Evolutionary conservation across 1,139 yeast genomes (phyloP), one percentile per base, ranked within the genome.

Genomic region (Hemisphaericaspora xylofermentans): DNA sequence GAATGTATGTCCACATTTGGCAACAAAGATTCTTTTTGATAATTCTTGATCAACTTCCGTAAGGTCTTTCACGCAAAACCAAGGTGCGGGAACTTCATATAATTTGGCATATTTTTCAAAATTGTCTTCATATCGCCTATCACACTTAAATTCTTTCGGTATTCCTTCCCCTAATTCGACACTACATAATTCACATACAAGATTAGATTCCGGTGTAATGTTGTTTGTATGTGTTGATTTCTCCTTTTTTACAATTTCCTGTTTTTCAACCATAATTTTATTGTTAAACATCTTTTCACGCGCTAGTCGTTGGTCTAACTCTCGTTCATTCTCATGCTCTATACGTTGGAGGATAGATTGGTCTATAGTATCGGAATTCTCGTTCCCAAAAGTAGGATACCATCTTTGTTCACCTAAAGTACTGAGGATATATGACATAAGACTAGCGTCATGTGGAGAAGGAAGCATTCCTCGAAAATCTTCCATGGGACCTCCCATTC

Each of bases 1-100:
- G 57, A 78, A 89, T 1, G 83, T 76, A 64, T 89, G 97, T 0
- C 96, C 96, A 66, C 97, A 89, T 46, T 65, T 67, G 0, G 91
- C 76, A 22, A 77, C 74, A 56, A 84, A 88, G 4, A 85, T 77
- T 45, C 93, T 71, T 53, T 74, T 80, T 1, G 93, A 82, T 26
- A 87, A 64, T 40, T 77, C 83, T 26, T 66, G 57, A 53, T 87
- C 95, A 1, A 68, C 69, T 7, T 68, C 72, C 0, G 84, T 73
- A 12, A 82, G 64, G 27, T 68, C 66, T 19, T 62, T 56, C 13
- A 67, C 53, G 39, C 83, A 77, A 50, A 80, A 82, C 76, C 84
- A 85, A 1, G 93, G 93, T 1, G 89, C 86, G 27, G 57, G 68
- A 13, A 76, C 67, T 12, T 63, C 52, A 35, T 61, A 66, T 36